These are phyloP conservation scores for Colletotrichum cereale DNA, from an alignment of 2,329 filamentous ascomycete species.

Conservation along the genomic window DNA sequence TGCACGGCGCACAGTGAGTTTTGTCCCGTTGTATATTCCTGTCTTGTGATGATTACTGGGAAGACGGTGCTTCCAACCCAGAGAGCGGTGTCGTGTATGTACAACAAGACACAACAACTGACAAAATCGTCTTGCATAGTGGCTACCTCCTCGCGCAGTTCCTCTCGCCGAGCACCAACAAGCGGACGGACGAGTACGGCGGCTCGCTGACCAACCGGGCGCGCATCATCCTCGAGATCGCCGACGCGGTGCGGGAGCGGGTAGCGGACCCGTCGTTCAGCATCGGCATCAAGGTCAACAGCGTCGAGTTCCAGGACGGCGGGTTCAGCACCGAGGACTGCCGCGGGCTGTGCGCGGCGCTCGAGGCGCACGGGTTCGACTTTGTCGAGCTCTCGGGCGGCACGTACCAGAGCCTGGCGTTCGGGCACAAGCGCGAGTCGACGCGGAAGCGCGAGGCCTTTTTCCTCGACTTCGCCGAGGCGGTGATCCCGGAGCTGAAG, in stretches of 20 bases:
- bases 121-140: too few relatives aligned
- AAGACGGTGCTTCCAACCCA: too few relatives aligned
- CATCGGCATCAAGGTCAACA: constrained; percentile 70
- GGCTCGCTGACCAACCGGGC: constrained; percentile 61
- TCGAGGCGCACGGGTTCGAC: constrained; percentile 64
- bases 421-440: constrained; percentile 64
- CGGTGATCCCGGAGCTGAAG: constrained; percentile 56
- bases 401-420: constrained; percentile 68
- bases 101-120: too few relatives aligned
- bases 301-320: constrained; percentile 66
- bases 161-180: constrained; percentile 56
- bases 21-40: not conserved
- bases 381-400: constrained; percentile 73
- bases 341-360: constrained; percentile 57
- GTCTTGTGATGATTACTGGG: too few relatives aligned
- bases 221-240: constrained; percentile 60
- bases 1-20: constrained; percentile 59
- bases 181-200: constrained; percentile 61
- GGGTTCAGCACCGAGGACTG: constrained; percentile 66
- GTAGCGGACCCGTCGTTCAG: constrained; percentile 53
- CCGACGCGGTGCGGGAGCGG: constrained; percentile 50
- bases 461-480: constrained; percentile 71
- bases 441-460: constrained; percentile 69
- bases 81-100: too few relatives aligned
- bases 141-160: constrained; percentile 62